A percentile compares a stretch with the other conserved stretches of the same genome.
phyloP scores from a whole-genome alignment of 192 early-diverging fungal genomes.

The Rhizoclosmatium sp. region DNA sequence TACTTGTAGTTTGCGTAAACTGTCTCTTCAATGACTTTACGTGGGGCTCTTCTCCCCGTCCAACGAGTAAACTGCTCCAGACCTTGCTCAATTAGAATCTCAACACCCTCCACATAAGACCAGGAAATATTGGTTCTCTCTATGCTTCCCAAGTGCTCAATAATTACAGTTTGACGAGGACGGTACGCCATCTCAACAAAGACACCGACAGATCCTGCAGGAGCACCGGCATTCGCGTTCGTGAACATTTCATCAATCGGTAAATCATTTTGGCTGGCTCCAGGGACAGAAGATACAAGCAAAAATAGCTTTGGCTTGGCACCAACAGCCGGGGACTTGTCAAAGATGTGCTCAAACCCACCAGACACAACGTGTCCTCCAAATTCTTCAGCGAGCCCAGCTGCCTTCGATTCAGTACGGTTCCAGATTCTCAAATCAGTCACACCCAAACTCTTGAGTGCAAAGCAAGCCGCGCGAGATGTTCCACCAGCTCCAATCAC shows the following conservation, averaged over 20 bases:
- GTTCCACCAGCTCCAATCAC: slow-evolving; percentile 97
- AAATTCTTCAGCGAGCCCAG: slow-evolving; percentile 62
- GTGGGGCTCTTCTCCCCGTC: slow-evolving; percentile 74
- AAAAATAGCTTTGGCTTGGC: slow-evolving; percentile 62
- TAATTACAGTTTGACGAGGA: slow-evolving; percentile 82
- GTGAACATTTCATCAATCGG: slow-evolving; percentile 58
- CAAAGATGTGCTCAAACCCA: slow-evolving; percentile 67
- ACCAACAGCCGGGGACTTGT: slow-evolving; percentile 36
- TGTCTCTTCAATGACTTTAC: slow-evolving; percentile 54
- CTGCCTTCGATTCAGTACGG: slow-evolving; percentile 80
- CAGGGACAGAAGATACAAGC: slow-evolving; percentile 87
- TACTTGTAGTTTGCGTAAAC: slow-evolving; percentile 52
- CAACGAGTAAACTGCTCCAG: slow-evolving; percentile 89
- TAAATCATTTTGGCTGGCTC: slow-evolving; percentile 55
- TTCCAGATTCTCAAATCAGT: slow-evolving; percentile 83
- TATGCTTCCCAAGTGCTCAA: slow-evolving; percentile 71
- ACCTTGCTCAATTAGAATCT: slow-evolving; percentile 92
- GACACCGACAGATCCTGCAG: slow-evolving; percentile 62
- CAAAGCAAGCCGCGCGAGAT: slow-evolving; percentile 87
- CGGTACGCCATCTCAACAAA: slow-evolving; percentile 96
- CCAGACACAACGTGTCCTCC: slow-evolving; percentile 43
- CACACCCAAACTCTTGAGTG: slow-evolving; percentile 69
- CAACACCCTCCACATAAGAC: slow-evolving; percentile 80
- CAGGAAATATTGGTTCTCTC: slow-evolving; percentile 27
- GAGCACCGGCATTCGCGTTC: slow-evolving; percentile 29